Conservation (phyloP, 768 basidiomycete species). For the Tephrocybe sp. region DNA sequence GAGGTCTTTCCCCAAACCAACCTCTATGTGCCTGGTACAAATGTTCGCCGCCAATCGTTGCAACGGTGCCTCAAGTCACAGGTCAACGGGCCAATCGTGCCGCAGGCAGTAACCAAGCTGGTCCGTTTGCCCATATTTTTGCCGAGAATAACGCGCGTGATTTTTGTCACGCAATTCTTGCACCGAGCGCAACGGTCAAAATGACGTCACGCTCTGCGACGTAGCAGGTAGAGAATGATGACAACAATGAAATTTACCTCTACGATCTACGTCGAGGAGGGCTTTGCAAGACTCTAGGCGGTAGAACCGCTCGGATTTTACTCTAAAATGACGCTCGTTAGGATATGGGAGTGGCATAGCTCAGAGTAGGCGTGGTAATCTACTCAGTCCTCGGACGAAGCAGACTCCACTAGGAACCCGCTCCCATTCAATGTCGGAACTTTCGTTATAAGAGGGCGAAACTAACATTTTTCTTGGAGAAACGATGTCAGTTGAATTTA, state of each 20-base stretch:
- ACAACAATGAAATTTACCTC: slow-evolving; percentile 3
- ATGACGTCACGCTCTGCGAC: slow-evolving; percentile 10
- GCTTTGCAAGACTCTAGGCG: neutral
- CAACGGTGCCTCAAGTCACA: slow-evolving; percentile 7
- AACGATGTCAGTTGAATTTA: no score
- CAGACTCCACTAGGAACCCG: slow-evolving; percentile 2
- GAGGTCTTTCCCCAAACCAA: neutral
- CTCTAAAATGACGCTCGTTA: slow-evolving; percentile 1
- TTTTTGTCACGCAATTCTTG: neutral
- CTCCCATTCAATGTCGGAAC: neutral
- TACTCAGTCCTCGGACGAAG: slow-evolving; percentile 14
- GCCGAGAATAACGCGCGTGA: slow-evolving; percentile 12
- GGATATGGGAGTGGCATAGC: slow-evolving; percentile 10
- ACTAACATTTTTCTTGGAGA: no score
- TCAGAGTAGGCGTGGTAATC: neutral
- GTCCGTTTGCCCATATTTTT: slow-evolving; percentile 1
- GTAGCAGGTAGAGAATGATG: neutral
- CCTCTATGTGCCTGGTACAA: slow-evolving; percentile 10
- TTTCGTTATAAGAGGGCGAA: neutral
- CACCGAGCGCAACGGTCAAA: slow-evolving; percentile 5
- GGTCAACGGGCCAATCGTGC: neutral
- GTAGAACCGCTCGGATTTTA: slow-evolving; percentile 8
- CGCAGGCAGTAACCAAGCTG: slow-evolving; percentile 3
- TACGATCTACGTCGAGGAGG: slow-evolving; percentile 8
- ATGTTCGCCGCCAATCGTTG: neutral